phyloP scores from a whole-genome alignment of 2,329 filamentous ascomycete species.

The Xylaria sp. region DNA sequence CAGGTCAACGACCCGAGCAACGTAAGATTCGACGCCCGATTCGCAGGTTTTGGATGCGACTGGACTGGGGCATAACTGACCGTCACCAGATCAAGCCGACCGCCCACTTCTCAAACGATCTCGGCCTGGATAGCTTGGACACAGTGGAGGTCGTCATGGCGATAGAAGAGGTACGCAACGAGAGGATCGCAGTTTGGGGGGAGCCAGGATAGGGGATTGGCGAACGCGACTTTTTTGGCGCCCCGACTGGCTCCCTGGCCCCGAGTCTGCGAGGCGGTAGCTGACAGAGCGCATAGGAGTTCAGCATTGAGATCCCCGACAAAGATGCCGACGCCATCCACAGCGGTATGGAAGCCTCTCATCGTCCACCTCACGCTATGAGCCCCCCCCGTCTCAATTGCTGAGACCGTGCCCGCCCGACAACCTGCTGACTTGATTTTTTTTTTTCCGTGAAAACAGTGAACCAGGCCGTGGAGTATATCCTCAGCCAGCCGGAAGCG shows the following conservation, averaged over 20 bases:
- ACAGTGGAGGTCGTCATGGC: conserved; percentile 99
- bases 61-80: conserved; percentile 23
- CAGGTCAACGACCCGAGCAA: conserved; percentile 70
- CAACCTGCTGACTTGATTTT: conserved; percentile 21
- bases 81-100: conserved; percentile 71
- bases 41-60: background rate
- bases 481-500: conserved; percentile 89
- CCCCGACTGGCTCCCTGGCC: conserved; percentile 6
- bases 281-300: conserved; percentile 49
- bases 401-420: background rate
- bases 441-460: conserved; percentile 68
- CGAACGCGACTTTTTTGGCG: conserved; percentile 9
- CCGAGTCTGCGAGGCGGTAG: background rate
- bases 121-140: conserved; percentile 95
- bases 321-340: conserved; percentile 95
- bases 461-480: conserved; percentile 93
- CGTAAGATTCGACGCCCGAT: conserved; percentile 49
- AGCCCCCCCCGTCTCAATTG: background rate
- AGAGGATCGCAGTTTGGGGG: background rate
- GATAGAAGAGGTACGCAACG: conserved; percentile 83
- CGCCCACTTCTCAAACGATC: conserved; percentile 95
- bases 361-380: background rate
- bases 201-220: background rate
- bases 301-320: conserved; percentile 95
- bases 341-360: conserved; percentile 69